Evolutionary conservation across 148 eudicot species (phyloP).

Genomic region (Spergularia bocconei): DNA sequence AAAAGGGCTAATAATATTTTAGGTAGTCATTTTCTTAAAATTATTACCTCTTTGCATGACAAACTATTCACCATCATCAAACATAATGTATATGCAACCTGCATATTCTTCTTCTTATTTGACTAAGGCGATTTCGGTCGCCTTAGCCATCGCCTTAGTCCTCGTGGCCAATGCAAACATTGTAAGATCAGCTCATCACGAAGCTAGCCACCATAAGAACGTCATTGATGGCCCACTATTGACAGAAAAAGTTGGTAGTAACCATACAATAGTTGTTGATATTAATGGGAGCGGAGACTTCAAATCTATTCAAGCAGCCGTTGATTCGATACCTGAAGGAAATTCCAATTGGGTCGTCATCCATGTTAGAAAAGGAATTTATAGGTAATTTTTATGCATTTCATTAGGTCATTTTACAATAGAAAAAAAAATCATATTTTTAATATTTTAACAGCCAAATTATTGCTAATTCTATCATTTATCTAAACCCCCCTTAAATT

Average conservation of each 20-base stretch:
- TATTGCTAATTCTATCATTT: too few species aligned
- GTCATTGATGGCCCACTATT: constrained; percentile 41
- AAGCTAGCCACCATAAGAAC: not conserved
- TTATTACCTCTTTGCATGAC: not conserved
- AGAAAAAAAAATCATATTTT: too few species aligned
- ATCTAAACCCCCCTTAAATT: too few species aligned
- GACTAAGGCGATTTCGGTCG: constrained; percentile 19
- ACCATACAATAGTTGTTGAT: constrained; percentile 59
- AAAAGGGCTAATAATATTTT: constrained; percentile 8
- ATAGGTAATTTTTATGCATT: constrained; percentile 37
- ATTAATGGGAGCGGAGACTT: constrained; percentile 57
- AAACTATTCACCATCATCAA: not conserved
- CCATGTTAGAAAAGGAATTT: constrained; percentile 68
- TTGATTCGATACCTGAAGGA: constrained; percentile 68
- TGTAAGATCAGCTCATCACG: constrained; percentile 28
- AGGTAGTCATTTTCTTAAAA: constrained; percentile 8
- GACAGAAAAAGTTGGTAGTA: constrained; percentile 38
- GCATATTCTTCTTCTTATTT: constrained; percentile 4
- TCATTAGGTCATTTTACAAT: too few species aligned
- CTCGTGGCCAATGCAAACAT: constrained; percentile 10
- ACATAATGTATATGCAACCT: constrained; percentile 16
- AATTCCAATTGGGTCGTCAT: constrained; percentile 71
- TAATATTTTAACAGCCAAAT: too few species aligned
- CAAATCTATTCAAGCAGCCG: constrained; percentile 70
- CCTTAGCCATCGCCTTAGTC: constrained; percentile 20